Evolutionary conservation across 2,329 filamentous ascomycete species (phyloP).

Genomic region (Orbilia javanica): DNA sequence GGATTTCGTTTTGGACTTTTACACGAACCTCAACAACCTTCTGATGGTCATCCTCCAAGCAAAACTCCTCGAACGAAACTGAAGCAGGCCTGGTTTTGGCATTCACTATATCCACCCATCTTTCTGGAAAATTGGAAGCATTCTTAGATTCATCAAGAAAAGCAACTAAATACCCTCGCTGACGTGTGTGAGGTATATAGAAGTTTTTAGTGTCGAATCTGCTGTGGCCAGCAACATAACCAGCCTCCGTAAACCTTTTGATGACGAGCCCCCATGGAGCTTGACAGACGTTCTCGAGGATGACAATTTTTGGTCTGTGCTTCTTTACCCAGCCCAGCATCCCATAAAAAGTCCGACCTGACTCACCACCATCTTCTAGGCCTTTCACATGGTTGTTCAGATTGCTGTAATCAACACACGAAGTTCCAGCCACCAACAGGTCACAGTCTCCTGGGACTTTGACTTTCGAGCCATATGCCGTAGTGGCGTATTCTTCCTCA

Average conservation of each 20-base stretch:
- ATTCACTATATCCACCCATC: slow-evolving; percentile 68
- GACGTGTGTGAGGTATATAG: slow-evolving; percentile 79
- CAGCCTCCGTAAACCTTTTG: slow-evolving; percentile 67
- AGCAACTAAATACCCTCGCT: slow-evolving; percentile 73
- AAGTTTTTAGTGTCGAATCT: slow-evolving; percentile 77
- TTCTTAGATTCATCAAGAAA: slow-evolving; percentile 65
- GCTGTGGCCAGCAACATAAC: slow-evolving; percentile 70
- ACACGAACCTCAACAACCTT: slow-evolving; percentile 70
- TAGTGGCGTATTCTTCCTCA: slow-evolving; percentile 69
- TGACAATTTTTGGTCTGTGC: slow-evolving; percentile 73
- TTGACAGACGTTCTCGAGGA: slow-evolving; percentile 78
- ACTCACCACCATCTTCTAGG: slow-evolving; percentile 73
- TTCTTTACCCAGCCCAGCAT: slow-evolving; percentile 72
- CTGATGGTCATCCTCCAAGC: slow-evolving; percentile 71
- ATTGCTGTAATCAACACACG: slow-evolving; percentile 79
- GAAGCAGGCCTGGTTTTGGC: slow-evolving; percentile 72
- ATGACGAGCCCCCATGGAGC: slow-evolving; percentile 73
- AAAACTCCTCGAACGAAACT: slow-evolving; percentile 69
- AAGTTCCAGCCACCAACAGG: slow-evolving; percentile 78
- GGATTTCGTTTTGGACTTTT: slow-evolving; percentile 65
- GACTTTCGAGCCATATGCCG: slow-evolving; percentile 74
- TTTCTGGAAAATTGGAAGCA: slow-evolving; percentile 61
- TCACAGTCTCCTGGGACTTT: slow-evolving; percentile 73
- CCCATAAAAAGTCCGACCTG: slow-evolving; percentile 74
- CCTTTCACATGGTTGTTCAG: slow-evolving; percentile 73